These are phyloP conservation scores for Colletotrichum somersetense DNA, from an alignment of 2,329 filamentous ascomycete species.

Conservation along the genomic window DNA sequence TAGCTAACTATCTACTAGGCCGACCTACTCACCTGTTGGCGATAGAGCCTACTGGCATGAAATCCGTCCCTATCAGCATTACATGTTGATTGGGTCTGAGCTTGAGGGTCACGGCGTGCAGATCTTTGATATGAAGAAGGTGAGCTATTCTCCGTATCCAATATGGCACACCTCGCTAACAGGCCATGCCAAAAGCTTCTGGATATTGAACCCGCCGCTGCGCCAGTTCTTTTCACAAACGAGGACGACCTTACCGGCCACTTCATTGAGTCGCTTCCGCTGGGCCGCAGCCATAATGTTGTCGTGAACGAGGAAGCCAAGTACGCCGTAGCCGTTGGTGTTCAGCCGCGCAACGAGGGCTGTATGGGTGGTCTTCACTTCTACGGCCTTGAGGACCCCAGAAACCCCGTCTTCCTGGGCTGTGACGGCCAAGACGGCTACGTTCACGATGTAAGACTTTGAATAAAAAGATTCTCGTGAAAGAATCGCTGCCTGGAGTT, in stretches of 20 bases:
- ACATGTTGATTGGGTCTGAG: conserved; percentile 53
- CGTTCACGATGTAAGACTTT: conserved; percentile 59
- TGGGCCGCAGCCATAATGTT: conserved; percentile 62
- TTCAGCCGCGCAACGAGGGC: conserved; percentile 49
- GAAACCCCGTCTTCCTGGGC: conserved; percentile 63
- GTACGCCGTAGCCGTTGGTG: conserved; percentile 58
- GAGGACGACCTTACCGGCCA: conserved; percentile 48
- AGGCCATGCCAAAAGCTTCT: conserved; percentile 49
- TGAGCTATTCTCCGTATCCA: background rate
- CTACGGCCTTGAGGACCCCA: conserved; percentile 64
- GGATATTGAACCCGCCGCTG: conserved; percentile 53
- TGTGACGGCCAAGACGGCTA: conserved; percentile 67
- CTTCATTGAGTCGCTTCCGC: conserved; percentile 47
- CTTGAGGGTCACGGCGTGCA: conserved; percentile 66
- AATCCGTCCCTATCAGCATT: conserved; percentile 51
- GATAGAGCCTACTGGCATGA: conserved; percentile 50
- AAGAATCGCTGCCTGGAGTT: background rate
- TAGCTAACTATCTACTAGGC: conserved; percentile 23
- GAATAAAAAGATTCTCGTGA: background rate
- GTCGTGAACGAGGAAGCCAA: conserved; percentile 61
- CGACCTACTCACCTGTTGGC: conserved; percentile 37
- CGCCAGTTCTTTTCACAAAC: conserved; percentile 48
- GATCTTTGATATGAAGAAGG: conserved; percentile 71
- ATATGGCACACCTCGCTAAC: background rate
- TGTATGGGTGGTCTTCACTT: conserved; percentile 66